Evolutionary conservation across 345 rosid species (phyloP).

Genomic region (Psidium guajava): DNA sequence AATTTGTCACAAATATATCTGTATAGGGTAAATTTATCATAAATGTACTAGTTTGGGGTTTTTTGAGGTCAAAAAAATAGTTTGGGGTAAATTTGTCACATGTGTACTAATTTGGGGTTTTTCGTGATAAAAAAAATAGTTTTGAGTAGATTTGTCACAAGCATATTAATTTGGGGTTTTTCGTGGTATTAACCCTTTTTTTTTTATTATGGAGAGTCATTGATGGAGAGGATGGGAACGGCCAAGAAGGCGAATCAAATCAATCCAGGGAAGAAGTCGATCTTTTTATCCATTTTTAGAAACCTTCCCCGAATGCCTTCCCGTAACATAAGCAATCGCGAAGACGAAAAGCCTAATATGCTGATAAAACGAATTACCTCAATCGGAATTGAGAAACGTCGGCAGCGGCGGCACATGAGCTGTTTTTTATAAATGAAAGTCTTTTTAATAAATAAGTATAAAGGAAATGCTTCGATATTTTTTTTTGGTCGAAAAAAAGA

Average conservation of each 20-base stretch:
- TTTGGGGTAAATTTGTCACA: no score
- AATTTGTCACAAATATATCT: no score
- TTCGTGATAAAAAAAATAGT: no score
- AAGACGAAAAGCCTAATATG: fast-evolving
- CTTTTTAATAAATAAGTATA: background rate
- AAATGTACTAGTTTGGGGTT: no score
- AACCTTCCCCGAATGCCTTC: background rate
- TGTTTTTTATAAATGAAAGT: background rate
- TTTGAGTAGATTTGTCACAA: no score
- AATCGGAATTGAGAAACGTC: fast-evolving
- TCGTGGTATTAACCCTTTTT: no score
- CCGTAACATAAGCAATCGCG: fast-evolving
- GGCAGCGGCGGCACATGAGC: background rate
- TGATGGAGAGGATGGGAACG: background rate
- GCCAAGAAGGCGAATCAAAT: background rate
- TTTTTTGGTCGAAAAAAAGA: background rate
- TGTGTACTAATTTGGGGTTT: no score
- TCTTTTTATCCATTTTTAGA: background rate
- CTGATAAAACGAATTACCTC: fast-evolving
- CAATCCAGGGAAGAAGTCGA: background rate
- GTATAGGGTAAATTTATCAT: no score
- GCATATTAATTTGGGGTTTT: no score
- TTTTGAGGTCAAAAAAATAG: no score
- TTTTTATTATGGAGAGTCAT: background rate
- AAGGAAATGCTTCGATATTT: background rate